Evolutionary conservation across 108 stramenopile genomes (phyloP).

Genomic region (Skeletonema marinoi): DNA sequence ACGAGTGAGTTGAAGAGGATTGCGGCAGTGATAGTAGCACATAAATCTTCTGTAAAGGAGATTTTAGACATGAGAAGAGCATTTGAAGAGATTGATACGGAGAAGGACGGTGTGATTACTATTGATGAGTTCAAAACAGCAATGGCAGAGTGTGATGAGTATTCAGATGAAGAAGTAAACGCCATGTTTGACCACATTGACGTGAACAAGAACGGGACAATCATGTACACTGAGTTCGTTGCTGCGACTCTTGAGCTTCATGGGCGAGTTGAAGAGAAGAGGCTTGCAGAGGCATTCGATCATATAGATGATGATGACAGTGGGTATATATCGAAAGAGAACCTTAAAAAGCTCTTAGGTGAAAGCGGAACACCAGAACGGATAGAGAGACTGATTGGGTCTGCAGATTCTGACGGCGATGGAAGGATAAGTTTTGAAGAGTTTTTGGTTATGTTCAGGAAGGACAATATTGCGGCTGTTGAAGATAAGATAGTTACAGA

Average conservation of each 20-base stretch:
- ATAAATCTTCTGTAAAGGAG: constrained; percentile 64
- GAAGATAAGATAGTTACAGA: neutral
- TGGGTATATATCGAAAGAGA: constrained; percentile 79
- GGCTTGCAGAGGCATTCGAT: constrained; percentile 93
- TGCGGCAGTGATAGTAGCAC: constrained; percentile 78
- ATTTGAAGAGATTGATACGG: constrained; percentile 68
- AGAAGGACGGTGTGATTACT: constrained; percentile 70
- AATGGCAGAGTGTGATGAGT: constrained; percentile 48
- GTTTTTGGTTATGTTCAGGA: constrained; percentile 36
- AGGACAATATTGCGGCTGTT: constrained; percentile 16
- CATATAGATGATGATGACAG: constrained; percentile 87
- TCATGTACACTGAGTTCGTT: constrained; percentile 91
- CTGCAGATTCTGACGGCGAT: constrained; percentile 86
- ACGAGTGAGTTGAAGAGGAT: constrained; percentile 69
- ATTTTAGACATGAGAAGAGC: constrained; percentile 76
- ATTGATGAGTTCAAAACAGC: constrained; percentile 73
- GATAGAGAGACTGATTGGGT: constrained; percentile 86
- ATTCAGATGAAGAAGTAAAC: constrained; percentile 73
- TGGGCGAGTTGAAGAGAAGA: constrained; percentile 74
- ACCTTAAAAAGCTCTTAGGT: constrained; percentile 75
- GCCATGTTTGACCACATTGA: constrained; percentile 73
- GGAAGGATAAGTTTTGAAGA: constrained; percentile 88
- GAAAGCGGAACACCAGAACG: constrained; percentile 53
- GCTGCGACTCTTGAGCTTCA: constrained; percentile 89
- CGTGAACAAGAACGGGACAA: constrained; percentile 74